These are phyloP conservation scores for Ilyonectria mors-panacis DNA, from an alignment of 2,329 filamentous ascomycete genomes.

Conservation along the genomic window DNA sequence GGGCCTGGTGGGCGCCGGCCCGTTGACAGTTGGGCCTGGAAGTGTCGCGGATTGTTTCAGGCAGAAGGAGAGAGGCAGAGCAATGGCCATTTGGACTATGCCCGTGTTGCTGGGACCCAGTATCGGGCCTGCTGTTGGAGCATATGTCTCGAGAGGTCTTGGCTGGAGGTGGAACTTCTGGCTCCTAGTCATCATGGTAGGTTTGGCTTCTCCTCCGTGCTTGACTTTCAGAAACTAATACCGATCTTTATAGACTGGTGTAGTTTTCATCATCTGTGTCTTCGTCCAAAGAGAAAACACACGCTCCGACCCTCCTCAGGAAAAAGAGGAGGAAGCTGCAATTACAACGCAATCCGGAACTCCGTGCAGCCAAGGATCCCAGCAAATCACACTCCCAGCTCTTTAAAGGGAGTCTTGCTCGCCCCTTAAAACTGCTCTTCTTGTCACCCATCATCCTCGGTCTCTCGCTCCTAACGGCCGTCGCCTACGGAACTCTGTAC, in stretches of 20 bases:
- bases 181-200: constrained; percentile 60
- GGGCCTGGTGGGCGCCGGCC: constrained; percentile 69
- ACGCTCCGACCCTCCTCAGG: constrained; percentile 61
- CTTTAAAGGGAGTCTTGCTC: constrained; percentile 44
- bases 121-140: constrained; percentile 52
- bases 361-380: neutral
- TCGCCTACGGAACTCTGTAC: constrained; percentile 69
- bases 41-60: constrained; percentile 70
- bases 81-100: constrained; percentile 42
- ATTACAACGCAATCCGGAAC: neutral
- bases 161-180: constrained; percentile 66
- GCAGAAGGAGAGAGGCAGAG: constrained; percentile 61
- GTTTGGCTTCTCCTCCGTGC: neutral
- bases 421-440: constrained; percentile 66
- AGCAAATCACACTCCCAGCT: constrained; percentile 62
- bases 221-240: constrained; percentile 47
- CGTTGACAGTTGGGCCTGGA: constrained; percentile 73
- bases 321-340: constrained; percentile 67
- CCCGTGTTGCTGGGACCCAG: constrained; percentile 43
- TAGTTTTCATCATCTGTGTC: constrained; percentile 6
- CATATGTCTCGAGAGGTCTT: constrained; percentile 60
- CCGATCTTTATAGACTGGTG: constrained; percentile 1
- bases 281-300: constrained; percentile 20
- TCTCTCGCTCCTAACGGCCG: constrained; percentile 64
- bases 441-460: constrained; percentile 60